Base-by-base conservation (phyloP, 176 grass and related monocot genomes). In the Musa schizocarpa region DNA sequence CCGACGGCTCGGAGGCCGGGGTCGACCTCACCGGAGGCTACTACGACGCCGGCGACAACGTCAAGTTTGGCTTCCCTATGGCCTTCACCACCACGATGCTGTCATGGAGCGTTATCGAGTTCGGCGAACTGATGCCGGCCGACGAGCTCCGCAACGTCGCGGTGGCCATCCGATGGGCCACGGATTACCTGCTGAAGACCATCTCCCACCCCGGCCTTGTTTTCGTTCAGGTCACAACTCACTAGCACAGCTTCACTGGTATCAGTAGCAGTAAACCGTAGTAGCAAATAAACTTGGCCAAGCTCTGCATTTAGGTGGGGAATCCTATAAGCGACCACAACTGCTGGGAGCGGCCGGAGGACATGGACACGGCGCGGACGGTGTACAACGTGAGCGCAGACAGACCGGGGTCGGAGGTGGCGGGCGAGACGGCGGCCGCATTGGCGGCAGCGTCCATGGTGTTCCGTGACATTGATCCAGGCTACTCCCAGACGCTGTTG, bases 51-150 rank as follows among this genome's bases (percentile, higher is more conserved):
- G 93, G 93, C 1, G 93, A 97, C 73, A 97, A 97, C 75, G 87
- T 97, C 74, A 97, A 97, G 78, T 97, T 97, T 82, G 87, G 87
- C 1, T 97, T 97, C 78, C 93, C 93, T 9, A 83, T 97, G 89
- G 93, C 93, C 22, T 97, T 97, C 87, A 90, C 93, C 54, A 73
- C 90, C 58, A 97, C 93, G 51, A 97, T 96, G 93, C 87, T 96
- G 17, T 81, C 93, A 4, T 96, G 93, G 93, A 82, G 93, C 68
- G 69, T 96, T 21, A 6, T 92, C 76, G 93, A 96, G 83, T 96
- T 96, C 76, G 89, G 87, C 13, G 85, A 86, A 48, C 21, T 74
- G 72, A 92, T 92, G 93, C 89, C 93, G 54, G 58, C 53, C 9
- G 85, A 77, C 52, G 87, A 90, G 81, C 75, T 71, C n/a, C 55